phyloP scores from a whole-genome alignment of 805 yeast species.

The Candida ovalis region DNA sequence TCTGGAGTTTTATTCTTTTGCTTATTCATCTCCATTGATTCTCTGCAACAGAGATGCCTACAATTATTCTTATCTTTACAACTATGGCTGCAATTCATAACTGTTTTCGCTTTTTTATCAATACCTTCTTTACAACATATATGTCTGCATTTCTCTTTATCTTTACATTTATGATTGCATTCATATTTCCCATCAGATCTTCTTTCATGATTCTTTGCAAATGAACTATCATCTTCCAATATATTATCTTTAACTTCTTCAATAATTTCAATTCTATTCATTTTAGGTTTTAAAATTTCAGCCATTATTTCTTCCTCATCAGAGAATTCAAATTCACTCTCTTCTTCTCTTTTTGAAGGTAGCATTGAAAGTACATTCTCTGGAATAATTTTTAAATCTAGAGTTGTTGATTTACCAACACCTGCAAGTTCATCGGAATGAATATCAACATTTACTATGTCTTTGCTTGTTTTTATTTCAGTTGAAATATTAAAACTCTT shows the following conservation, averaged over 20 bases:
- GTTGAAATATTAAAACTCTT: constrained; percentile 28
- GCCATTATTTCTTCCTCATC: constrained; percentile 17
- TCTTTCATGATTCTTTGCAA: constrained; percentile 10
- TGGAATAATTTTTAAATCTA: constrained; percentile 2
- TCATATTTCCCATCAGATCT: constrained; percentile 27
- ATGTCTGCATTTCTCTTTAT: constrained; percentile 39
- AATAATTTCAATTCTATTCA: background rate
- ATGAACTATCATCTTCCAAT: constrained; percentile 1
- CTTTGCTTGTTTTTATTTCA: constrained; percentile 15
- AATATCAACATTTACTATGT: constrained; percentile 28
- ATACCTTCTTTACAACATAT: constrained; percentile 45
- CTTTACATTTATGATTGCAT: constrained; percentile 43
- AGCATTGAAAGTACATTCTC: background rate
- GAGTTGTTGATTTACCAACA: constrained; percentile 7
- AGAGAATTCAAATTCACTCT: constrained; percentile 14
- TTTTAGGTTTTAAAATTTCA: constrained; percentile 3
- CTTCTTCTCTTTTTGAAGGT: background rate
- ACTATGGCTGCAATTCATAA: constrained; percentile 33
- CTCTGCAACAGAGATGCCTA: constrained; percentile 32
- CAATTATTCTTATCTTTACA: constrained; percentile 40
- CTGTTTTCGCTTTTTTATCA: background rate
- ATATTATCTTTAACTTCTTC: background rate
- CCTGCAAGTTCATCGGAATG: constrained; percentile 40
- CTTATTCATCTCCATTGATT: constrained; percentile 10
- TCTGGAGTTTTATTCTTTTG: background rate